Evolutionary conservation across 1,139 yeast genomes (phyloP), one percentile per base, ranked within the genome.

Genomic region (Candida sojae): DNA sequence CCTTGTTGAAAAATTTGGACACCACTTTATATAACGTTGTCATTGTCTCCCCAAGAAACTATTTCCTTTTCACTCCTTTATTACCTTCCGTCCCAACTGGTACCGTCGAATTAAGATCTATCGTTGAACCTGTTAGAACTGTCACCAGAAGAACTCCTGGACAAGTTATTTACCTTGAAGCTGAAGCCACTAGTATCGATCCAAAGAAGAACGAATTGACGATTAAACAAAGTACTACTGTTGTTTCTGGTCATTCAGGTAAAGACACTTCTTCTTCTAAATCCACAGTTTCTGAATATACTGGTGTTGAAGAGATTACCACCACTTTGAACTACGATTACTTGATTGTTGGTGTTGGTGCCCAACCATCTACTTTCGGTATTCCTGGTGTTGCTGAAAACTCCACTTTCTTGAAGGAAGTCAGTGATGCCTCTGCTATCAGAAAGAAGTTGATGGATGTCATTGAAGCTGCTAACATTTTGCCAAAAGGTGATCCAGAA

Each of bases 1-100:
- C 93, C 3, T 72, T 91, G 57, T 77, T 92, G 68, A 91, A 90
- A 73, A 82, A 86, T 65, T 77, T 92, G 67, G 97, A 92, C 67
- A 86, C 97, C 45, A 75, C 92, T 42, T 74, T 86, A 65, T 92
- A 91, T 73, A 89, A 92, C 65, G 96, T 92, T 47, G 84, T 89
- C 48, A 85, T 92, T 48, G 87, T 92, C 45, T 89, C 97, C 34
- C 97, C 98, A 53, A 83, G 97, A 74, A 91, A 91, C 78, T 91
- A 90, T 77, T 92, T 92, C 71, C 77, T 92, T 61, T 92, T 91
- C 79, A 91, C 97, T 43, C 97, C 98, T 9, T 76, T 92, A 66
- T 80, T 92, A 61, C 97, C 97, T 42, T 88, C 96, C 28, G 87
- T 92, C 57, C 96, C 97, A 46, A 91, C 96, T 42, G 97, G 97